Evolutionary conservation across 2,329 filamentous ascomycete species (phyloP).

Genomic region (Tricladium varicosporioides): DNA sequence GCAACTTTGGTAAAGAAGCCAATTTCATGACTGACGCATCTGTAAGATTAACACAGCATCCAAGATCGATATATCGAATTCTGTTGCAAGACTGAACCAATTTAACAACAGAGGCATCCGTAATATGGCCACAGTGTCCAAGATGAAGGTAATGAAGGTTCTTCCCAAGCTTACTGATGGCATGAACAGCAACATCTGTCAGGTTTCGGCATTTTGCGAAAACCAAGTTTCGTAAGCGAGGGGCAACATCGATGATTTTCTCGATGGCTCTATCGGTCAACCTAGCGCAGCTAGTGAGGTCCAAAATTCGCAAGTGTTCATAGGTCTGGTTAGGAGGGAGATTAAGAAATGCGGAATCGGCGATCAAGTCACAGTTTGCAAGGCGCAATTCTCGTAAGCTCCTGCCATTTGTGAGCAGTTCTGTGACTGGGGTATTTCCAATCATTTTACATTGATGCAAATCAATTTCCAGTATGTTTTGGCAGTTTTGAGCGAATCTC

Average conservation of each 20-base stretch:
- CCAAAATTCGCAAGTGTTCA: conserved; percentile 88
- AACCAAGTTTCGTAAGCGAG: conserved; percentile 86
- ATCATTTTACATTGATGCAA: conserved; percentile 81
- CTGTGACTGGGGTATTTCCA: conserved; percentile 79
- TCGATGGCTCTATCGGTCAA: conserved; percentile 85
- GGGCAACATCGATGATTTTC: conserved; percentile 82
- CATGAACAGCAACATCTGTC: conserved; percentile 82
- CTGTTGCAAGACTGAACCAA: conserved; percentile 85
- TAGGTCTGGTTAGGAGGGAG: conserved; percentile 69
- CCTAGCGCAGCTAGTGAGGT: conserved; percentile 83
- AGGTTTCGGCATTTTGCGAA: conserved; percentile 92
- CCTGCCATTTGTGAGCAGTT: conserved; percentile 73
- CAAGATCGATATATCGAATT: conserved; percentile 95
- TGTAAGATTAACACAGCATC: conserved; percentile 88
- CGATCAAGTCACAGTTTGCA: conserved; percentile 79
- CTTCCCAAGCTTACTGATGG: conserved; percentile 87
- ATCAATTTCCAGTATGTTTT: conserved; percentile 94
- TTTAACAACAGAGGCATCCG: conserved; percentile 80
- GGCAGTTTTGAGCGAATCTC: conserved; percentile 84
- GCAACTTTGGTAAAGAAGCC: conserved; percentile 85
- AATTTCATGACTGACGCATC: conserved; percentile 83
- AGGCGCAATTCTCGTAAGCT: conserved; percentile 89
- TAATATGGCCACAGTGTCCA: conserved; percentile 89
- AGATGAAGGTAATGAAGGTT: conserved; percentile 96
- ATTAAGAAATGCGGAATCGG: conserved; percentile 82